Percentiles rank a stretch among this genome's conserved stretches.
phyloP scores from a whole-genome alignment of 2,329 filamentous ascomycete species.

The Chrysosporium queenslandicum region DNA sequence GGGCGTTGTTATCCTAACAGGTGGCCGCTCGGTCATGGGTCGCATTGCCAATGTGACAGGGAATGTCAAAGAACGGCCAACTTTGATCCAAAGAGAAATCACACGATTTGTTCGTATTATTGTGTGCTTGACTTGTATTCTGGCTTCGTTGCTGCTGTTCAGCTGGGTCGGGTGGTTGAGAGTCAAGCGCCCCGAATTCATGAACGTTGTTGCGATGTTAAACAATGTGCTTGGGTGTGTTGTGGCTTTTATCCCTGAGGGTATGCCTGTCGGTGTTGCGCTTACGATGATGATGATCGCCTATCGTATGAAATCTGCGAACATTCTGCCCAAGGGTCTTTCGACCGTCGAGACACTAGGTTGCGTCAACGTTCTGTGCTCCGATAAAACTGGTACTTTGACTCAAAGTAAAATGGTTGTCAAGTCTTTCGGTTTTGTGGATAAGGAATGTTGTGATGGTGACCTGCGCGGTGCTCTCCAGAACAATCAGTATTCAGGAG shows the following conservation, averaged over 20 bases:
- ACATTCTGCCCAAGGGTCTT: constrained; percentile 68
- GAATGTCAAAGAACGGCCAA: constrained; percentile 57
- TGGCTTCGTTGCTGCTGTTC: constrained; percentile 45
- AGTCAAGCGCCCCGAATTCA: constrained; percentile 56
- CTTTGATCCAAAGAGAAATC: constrained; percentile 62
- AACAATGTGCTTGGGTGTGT: constrained; percentile 63
- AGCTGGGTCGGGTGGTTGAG: constrained; percentile 58
- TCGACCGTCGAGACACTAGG: constrained; percentile 71
- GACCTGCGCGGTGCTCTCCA: constrained; percentile 39
- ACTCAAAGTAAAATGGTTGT: constrained; percentile 62
- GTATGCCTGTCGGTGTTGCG: constrained; percentile 59
- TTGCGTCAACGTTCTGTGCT: constrained; percentile 52
- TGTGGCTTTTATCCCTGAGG: constrained; percentile 70
- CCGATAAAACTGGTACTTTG: constrained; percentile 36
- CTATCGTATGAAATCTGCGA: constrained; percentile 64
- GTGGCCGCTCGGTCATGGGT: constrained; percentile 64
- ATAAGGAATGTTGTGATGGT: constrained; percentile 41
- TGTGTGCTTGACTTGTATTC: constrained; percentile 54
- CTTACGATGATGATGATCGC: constrained; percentile 66
- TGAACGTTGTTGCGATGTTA: constrained; percentile 61
- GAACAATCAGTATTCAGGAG: constrained; percentile 25
- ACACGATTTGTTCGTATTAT: constrained; percentile 63
- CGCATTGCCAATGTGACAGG: constrained; percentile 65
- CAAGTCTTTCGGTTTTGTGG: constrained; percentile 54
- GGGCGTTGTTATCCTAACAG: constrained; percentile 62